phyloP scores from a whole-genome alignment of 1,139 yeast species.

The Geotrichum restrictum region DNA sequence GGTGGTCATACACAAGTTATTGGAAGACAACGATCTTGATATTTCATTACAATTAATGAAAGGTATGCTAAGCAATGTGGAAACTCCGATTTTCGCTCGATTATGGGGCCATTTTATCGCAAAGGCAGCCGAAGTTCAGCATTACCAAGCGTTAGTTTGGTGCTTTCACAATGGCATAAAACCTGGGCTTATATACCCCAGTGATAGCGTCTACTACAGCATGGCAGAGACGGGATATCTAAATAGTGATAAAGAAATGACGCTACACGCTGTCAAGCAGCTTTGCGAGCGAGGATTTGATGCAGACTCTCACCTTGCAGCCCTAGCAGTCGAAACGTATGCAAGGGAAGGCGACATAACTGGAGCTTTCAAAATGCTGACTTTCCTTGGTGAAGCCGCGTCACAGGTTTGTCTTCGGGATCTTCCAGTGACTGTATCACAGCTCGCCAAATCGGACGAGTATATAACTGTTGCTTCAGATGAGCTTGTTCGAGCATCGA shows the following conservation, averaged over 20 bases:
- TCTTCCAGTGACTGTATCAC: constrained; percentile 4
- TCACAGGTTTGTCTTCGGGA: constrained; percentile 9
- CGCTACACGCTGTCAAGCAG: constrained; percentile 6
- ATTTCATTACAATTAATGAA: constrained; percentile 32
- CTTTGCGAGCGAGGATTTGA: constrained; percentile 13
- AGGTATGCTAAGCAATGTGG: constrained; percentile 22
- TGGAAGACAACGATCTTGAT: constrained; percentile 33
- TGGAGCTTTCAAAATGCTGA: constrained; percentile 8
- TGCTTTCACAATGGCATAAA: constrained; percentile 32
- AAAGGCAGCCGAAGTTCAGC: constrained; percentile 27
- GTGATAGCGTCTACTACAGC: constrained; percentile 32
- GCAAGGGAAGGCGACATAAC: constrained; percentile 5
- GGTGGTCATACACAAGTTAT: constrained; percentile 30
- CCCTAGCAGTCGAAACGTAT: constrained; percentile 12
- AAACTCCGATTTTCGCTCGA: constrained; percentile 30
- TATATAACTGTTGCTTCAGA: constrained; percentile 3
- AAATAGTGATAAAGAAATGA: constrained; percentile 26
- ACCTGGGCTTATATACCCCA: constrained; percentile 35
- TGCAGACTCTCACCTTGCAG: constrained; percentile 8
- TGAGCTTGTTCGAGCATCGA: background rate
- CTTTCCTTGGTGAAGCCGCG: constrained; percentile 13
- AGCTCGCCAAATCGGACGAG: background rate
- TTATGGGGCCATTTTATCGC: constrained; percentile 38
- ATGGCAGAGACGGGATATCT: constrained; percentile 32
- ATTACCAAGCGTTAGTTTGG: constrained; percentile 33